A percentile compares a stretch with the other conserved stretches of the same genome.
Conservation (phyloP, 1,139 yeast genomes). For the Yamadazyma diospyri region DNA sequence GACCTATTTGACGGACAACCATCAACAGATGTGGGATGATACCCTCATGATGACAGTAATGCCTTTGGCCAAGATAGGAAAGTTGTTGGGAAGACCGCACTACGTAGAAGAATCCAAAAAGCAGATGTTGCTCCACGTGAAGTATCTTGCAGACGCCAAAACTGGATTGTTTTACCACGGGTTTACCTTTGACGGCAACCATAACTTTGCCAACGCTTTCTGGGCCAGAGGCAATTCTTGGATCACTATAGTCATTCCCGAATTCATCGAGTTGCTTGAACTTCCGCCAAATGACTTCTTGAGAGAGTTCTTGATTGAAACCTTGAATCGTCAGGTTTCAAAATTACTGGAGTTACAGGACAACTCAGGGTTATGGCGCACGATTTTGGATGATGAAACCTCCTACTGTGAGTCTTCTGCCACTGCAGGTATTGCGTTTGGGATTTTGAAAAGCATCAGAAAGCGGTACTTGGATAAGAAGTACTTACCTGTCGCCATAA, state of each 20-base stretch:
- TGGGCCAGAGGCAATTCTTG: conserved; percentile 38
- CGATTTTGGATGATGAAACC: conserved; percentile 25
- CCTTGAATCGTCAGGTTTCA: conserved; percentile 24
- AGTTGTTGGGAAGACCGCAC: conserved; percentile 22
- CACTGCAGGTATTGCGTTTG: conserved; percentile 34
- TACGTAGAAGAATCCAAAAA: conserved; percentile 31
- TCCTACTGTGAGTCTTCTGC: conserved; percentile 32
- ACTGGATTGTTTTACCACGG: conserved; percentile 33
- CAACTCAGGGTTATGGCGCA: conserved; percentile 28
- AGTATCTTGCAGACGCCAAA: conserved; percentile 24
- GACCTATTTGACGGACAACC: conserved; percentile 26
- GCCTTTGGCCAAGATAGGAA: conserved; percentile 31
- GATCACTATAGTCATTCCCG: conserved; percentile 35
- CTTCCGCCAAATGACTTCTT: conserved; percentile 22
- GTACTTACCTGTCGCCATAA: conserved; percentile 19
- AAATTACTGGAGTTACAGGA: conserved; percentile 24
- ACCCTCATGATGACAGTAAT: conserved; percentile 34
- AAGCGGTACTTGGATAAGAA: conserved; percentile 19
- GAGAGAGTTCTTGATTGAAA: conserved; percentile 22
- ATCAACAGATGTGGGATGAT: conserved; percentile 34
- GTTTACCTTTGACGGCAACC: conserved; percentile 27
- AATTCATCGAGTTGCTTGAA: conserved; percentile 26
- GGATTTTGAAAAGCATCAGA: conserved; percentile 26
- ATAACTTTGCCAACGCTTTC: conserved; percentile 28
- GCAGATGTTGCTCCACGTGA: conserved; percentile 29